These are phyloP conservation scores for Lipomyces kockii DNA, from an alignment of 805 yeast species.

Conservation along the genomic window DNA sequence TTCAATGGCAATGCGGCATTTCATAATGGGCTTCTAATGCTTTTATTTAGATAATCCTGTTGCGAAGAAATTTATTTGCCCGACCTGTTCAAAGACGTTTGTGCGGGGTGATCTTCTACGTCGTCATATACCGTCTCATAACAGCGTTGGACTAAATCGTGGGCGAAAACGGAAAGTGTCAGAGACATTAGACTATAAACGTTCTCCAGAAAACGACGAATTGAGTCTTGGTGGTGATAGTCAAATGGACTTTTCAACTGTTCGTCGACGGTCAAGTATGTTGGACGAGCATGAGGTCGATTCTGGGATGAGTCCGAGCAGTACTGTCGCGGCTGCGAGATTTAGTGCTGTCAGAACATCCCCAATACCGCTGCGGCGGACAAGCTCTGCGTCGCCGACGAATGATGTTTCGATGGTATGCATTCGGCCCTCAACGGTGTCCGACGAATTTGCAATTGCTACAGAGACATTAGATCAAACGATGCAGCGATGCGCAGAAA, in stretches of 20 bases:
- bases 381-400: not conserved
- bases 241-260: not conserved
- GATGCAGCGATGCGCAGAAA: not conserved
- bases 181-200: not conserved
- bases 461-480: not conserved
- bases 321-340: constrained; percentile 1
- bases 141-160: not conserved
- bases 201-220: constrained; percentile 1
- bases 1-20: not conserved
- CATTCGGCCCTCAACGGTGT: not conserved
- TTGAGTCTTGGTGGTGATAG: not conserved
- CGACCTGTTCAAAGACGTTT: constrained; percentile 31
- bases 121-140: constrained; percentile 28
- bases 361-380: constrained; percentile 8
- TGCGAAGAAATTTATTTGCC: constrained; percentile 39
- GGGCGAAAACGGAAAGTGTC: constrained; percentile 12
- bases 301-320: not conserved
- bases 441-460: not conserved
- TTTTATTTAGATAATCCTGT: constrained; percentile 32
- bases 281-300: not conserved
- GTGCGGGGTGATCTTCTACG: constrained; percentile 32
- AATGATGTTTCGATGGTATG: not conserved
- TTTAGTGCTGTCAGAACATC: constrained; percentile 13
- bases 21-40: constrained; percentile 30
- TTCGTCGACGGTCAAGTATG: not conserved